phyloP scores from a whole-genome alignment of 2,329 filamentous ascomycete species.

The Pestalotiopsis sp. region DNA sequence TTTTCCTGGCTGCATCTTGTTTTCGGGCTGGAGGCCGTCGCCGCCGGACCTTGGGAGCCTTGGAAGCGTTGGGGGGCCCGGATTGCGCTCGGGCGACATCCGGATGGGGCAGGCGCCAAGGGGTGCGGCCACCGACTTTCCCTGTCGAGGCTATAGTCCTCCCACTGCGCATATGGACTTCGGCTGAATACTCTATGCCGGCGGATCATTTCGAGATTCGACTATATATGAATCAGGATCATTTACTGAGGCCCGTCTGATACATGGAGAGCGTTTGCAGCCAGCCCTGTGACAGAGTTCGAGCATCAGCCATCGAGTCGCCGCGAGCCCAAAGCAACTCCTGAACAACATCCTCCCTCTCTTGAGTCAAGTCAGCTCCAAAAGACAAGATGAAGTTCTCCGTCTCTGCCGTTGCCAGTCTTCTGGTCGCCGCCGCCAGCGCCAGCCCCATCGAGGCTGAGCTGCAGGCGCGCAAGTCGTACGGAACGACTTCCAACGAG shows the following conservation, averaged over 20 bases:
- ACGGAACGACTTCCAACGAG: constrained; percentile 7
- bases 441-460: constrained; percentile 6
- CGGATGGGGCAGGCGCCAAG: constrained; percentile 8
- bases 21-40: neutral
- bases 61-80: neutral
- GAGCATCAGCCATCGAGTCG: neutral
- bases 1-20: neutral
- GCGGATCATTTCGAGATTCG: neutral
- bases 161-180: neutral
- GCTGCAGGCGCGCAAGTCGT: constrained; percentile 2
- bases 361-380: neutral
- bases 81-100: neutral
- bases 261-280: neutral
- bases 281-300: neutral
- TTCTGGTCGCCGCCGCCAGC: constrained; percentile 4
- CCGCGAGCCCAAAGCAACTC: neutral
- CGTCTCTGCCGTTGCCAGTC: neutral
- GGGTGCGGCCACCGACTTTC: constrained; percentile 3
- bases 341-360: neutral
- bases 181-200: neutral
- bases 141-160: constrained; percentile 2
- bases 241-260: neutral
- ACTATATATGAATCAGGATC: neutral
- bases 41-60: neutral
- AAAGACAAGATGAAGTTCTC: constrained; percentile 8